Conservation (phyloP, 2,329 filamentous ascomycete species). For the Fusarium sp. region DNA sequence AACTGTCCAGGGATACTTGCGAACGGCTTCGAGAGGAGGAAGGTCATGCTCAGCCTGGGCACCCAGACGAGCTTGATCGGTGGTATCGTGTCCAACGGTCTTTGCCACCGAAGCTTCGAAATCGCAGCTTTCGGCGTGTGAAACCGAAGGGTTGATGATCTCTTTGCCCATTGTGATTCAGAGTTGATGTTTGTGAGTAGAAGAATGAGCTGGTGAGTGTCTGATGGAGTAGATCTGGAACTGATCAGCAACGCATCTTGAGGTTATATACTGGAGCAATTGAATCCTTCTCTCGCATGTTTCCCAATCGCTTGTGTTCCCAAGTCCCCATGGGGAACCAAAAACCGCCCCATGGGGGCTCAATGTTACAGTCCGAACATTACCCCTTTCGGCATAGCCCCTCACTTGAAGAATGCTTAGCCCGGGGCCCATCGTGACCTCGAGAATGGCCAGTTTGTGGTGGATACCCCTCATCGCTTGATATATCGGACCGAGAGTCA, state of each 20-base stretch:
- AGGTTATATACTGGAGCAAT: constrained; percentile 24
- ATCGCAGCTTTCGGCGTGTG: constrained; percentile 15
- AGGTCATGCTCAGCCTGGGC: constrained; percentile 39
- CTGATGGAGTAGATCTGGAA: neutral
- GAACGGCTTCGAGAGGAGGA: constrained; percentile 40
- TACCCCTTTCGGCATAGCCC: constrained; percentile 27
- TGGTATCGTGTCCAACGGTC: constrained; percentile 1
- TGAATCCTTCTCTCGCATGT: neutral
- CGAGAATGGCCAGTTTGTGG: neutral
- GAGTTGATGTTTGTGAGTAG: neutral
- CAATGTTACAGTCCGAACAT: constrained; percentile 18
- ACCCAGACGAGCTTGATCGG: constrained; percentile 22
- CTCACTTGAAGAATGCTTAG: neutral
- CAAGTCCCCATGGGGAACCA: constrained; percentile 1
- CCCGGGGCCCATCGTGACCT: neutral
- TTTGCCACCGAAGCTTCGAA: constrained; percentile 3
- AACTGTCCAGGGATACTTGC: constrained; percentile 47
- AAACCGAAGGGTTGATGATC: constrained; percentile 2
- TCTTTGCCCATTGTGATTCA: constrained; percentile 12
- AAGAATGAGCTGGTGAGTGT: neutral
- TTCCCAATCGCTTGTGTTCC: constrained; percentile 4
- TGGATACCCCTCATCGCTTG: constrained; percentile 11
- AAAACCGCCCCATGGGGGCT: neutral
- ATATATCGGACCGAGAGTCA: constrained; percentile 14
- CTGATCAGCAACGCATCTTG: neutral